Conservation (phyloP, 208 protist genomes). For the Leishmania aethiopica region DNA sequence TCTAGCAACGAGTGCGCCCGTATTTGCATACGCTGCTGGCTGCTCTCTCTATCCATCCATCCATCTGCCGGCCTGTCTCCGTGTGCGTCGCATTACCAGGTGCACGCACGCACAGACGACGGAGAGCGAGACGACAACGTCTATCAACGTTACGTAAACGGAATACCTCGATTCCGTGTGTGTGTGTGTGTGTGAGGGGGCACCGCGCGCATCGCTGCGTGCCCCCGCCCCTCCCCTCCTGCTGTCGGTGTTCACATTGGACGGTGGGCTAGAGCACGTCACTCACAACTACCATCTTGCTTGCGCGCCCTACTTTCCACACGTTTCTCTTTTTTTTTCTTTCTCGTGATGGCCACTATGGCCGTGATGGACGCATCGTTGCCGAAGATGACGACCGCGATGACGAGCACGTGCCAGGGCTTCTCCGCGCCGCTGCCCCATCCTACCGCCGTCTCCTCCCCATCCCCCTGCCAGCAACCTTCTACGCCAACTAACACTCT, state of each 20-base stretch:
- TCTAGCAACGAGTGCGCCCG: too few species aligned
- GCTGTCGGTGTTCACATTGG: too few species aligned
- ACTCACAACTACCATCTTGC: not conserved
- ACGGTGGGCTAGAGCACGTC: too few species aligned
- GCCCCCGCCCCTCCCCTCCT: not conserved
- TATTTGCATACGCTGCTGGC: too few species aligned
- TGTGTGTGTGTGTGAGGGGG: not conserved
- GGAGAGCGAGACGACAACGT: too few species aligned
- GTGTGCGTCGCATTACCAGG: not conserved
- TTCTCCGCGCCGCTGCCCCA: not conserved
- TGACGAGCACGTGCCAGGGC: not conserved
- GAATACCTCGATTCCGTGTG: not conserved
- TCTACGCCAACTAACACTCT: not conserved
- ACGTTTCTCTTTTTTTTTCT: not conserved
- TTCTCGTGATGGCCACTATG: not conserved
- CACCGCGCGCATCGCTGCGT: not conserved
- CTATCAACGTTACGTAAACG: too few species aligned
- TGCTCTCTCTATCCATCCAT: not conserved
- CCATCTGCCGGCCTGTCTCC: not conserved
- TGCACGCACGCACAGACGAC: too few species aligned
- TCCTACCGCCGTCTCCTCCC: not conserved
- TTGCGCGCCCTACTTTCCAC: not conserved
- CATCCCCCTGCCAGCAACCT: not conserved
- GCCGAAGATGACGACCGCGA: not conserved
- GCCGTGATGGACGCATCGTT: constrained; percentile 1